These are phyloP conservation scores for Ceratobasidium sp. DNA, from an alignment of 1,284 basidiomycete species.

Conservation along the genomic window DNA sequence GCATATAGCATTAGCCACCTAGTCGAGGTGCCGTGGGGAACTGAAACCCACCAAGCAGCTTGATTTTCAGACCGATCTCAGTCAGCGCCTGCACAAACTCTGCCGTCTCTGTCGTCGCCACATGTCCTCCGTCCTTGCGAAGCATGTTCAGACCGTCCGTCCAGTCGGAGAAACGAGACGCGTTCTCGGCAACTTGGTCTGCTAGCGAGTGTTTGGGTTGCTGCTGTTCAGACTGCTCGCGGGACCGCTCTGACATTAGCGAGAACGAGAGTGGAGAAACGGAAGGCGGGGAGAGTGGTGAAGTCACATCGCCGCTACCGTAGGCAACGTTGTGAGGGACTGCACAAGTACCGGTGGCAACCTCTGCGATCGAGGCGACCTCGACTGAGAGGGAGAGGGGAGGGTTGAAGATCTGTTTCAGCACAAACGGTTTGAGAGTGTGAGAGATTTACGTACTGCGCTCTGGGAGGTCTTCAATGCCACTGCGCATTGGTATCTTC, in stretches of 20 bases:
- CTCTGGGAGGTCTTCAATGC: conserved; percentile 87
- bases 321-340: conserved; percentile 66
- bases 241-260: conserved; percentile 69
- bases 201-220: conserved; percentile 66
- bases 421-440: background rate
- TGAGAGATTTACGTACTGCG: conserved; percentile 60
- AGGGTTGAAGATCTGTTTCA: background rate
- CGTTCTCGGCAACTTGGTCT: conserved; percentile 87
- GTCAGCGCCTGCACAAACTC: conserved; percentile 87
- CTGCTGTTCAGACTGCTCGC: conserved; percentile 50
- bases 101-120: conserved; percentile 84
- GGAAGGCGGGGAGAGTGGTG: conserved; percentile 59
- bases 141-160: conserved; percentile 94
- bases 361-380: conserved; percentile 78
- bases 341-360: conserved; percentile 80
- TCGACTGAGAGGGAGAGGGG: conserved; percentile 63
- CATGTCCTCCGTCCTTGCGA: conserved; percentile 79
- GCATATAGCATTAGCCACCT: background rate
- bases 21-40: conserved; percentile 46
- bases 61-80: conserved; percentile 94
- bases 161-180: conserved; percentile 93
- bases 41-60: conserved; percentile 78
- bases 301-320: conserved; percentile 56
- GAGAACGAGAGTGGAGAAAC: conserved; percentile 83
- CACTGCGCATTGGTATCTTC: conserved; percentile 80